Base-by-base conservation (phyloP, 768 basidiomycete genomes). In the Auriscalpium orientale region DNA sequence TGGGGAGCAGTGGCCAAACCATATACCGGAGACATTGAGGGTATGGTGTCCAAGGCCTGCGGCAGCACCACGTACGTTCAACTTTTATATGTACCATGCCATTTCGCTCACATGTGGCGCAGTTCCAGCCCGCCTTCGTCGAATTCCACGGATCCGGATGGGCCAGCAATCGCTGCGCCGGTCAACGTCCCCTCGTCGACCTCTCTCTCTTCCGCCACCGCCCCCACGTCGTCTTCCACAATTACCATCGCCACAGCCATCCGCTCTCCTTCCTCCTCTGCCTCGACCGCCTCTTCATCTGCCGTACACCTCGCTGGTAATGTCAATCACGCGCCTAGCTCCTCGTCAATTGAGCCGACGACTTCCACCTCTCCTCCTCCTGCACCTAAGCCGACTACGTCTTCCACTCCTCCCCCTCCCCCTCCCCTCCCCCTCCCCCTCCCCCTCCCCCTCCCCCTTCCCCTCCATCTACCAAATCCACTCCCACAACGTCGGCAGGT, bases 1-100 rank as follows among this genome's bases (percentile, higher is more conserved):
- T 84, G 82, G 82, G 82, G 82, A 49, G 61, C 71, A 34, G 79
- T 80, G 44, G 73, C 81, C 61, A 64, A 71, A 51, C 71, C 75
- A 22, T 59, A 68, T 8, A 57, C 62, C 8, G 66, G 69, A n/a
- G 69, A 68, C 57, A 69, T 68, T 60, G 68, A 75, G 57, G 60
- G 65, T 35, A 67, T 69, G 16, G 61, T 79, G 28, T 70, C 75
- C 44, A 66, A 71, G 51, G 77, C 79, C 18, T 82, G 81, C 61
- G 77, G 76, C 46, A 58, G 61, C 46, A 46, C 61, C 64, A 64
- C 37, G 40, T 35, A 16, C 33, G 34, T 53, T 28, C 7, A 4
- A 28, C 4, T 5, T 28, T 2, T 28, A 4, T 28, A 7, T 52
- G 48, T 43, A 8, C 40, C 40, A 43, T 15, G n/a, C 40, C 15